A percentile compares a stretch with the other conserved stretches of the same genome.
These are phyloP conservation scores for Rehmannia glutinosa DNA, from an alignment of 257 asterid species.

Conservation along the genomic window DNA sequence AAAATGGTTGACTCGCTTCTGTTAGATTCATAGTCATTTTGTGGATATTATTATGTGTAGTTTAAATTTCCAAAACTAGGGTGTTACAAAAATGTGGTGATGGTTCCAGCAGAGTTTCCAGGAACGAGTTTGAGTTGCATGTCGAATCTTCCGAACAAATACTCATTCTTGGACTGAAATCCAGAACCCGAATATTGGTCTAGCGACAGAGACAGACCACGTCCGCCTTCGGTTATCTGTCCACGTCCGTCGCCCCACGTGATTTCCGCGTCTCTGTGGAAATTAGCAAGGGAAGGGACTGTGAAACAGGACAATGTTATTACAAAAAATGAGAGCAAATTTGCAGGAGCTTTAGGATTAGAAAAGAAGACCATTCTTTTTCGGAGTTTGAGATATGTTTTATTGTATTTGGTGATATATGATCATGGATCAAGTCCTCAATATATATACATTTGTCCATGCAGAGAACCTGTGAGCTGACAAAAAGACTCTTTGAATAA, in stretches of 20 bases:
- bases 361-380: slow-evolving; percentile 1
- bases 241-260: slow-evolving; percentile 54
- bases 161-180: slow-evolving; percentile 44
- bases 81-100: too few relatives aligned
- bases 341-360: background rate
- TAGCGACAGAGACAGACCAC: slow-evolving; percentile 23
- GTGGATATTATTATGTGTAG: too few relatives aligned
- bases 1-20: too few relatives aligned
- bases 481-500: too few relatives aligned
- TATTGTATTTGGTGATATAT: too few relatives aligned
- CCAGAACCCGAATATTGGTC: slow-evolving; percentile 47
- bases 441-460: too few relatives aligned
- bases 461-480: too few relatives aligned
- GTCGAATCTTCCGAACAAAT: slow-evolving; percentile 42
- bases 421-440: too few relatives aligned
- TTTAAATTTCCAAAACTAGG: too few relatives aligned
- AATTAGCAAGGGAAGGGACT: slow-evolving; percentile 31
- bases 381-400: too few relatives aligned
- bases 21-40: too few relatives aligned
- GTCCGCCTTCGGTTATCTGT: slow-evolving; percentile 42
- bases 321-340: background rate
- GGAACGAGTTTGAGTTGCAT: slow-evolving; percentile 42
- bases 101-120: slow-evolving; percentile 48
- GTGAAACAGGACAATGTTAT: slow-evolving; percentile 17
- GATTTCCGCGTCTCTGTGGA: slow-evolving; percentile 34